phyloP scores from a whole-genome alignment of 2,329 filamentous ascomycete genomes.

The Ophiostoma australiae region DNA sequence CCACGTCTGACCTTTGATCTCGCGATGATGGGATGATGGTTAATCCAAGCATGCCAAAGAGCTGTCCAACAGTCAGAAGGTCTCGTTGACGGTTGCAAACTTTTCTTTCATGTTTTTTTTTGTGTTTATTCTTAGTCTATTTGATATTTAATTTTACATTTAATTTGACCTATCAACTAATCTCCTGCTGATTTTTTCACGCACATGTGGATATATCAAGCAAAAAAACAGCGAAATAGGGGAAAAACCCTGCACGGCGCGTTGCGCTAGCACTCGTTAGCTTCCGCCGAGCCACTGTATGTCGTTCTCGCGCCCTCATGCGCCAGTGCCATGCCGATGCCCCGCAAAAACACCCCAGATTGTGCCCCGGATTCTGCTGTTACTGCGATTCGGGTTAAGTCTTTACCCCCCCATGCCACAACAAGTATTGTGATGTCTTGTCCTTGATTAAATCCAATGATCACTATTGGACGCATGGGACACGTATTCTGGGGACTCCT shows the following conservation, averaged over 20 bases:
- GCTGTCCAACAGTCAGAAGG: background rate
- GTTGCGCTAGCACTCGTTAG: background rate
- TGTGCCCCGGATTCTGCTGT: constrained; percentile 2
- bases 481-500: background rate
- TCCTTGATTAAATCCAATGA: background rate
- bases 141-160: background rate
- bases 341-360: constrained; percentile 9
- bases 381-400: background rate
- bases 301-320: background rate
- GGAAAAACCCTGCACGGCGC: background rate
- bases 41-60: background rate
- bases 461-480: background rate
- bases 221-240: background rate
- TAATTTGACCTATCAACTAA: background rate
- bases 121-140: background rate
- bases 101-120: background rate
- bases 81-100: background rate
- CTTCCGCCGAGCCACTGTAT: background rate
- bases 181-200: background rate
- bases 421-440: background rate
- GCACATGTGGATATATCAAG: background rate
- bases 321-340: background rate
- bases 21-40: background rate
- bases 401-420: background rate
- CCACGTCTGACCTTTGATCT: background rate